Evolutionary conservation across 371 early-diverging fungal genomes (phyloP), one percentile per base, ranked within the genome.

Genomic region (Actinomucor elegans): DNA sequence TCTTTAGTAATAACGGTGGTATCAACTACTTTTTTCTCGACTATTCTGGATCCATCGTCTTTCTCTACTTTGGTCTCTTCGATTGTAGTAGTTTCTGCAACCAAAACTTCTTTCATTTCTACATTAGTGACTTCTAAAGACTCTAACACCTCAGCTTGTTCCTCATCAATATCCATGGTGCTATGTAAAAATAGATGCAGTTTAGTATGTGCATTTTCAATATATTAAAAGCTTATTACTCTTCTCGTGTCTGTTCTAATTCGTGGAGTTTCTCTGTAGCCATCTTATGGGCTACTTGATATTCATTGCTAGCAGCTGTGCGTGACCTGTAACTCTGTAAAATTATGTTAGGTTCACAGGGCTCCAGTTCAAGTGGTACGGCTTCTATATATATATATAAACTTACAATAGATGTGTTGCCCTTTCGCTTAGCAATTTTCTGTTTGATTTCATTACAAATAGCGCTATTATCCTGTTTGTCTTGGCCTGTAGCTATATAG

Each of bases 381-480:
- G n/a, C n/a, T n/a, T n/a, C n/a, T n/a, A n/a, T n/a, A n/a, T n/a
- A n/a, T n/a, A n/a, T n/a, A n/a, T 14, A 3, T 18, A 21, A 31
- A 52, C 52, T 51, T 51, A 58, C 58, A 20, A 58, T 58, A 18
- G 21, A 35, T 29, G 58, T 58, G 11, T 12, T 38, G 11, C 45
- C 45, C 28, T 58, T 52, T 58, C 58, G 51, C 18, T 52, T 46
- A 5, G 34, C 31, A 26, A 58, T 51, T 29, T 31, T 44, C 18
- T 58, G 38, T 38, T 44, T 51, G 36, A 58, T 29, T 46, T 52
- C 32, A n/a, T 34, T 18, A n/a, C 29, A 51, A 7, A 52, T 23
- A 14, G 36, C 46, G 11, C 28, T 24, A 4, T 21, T 15, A 24
- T 32, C 24, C 11, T 33, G 24, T 11, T 21, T 34, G 1, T n/a